These are phyloP conservation scores for Conticribra guillardii DNA, from an alignment of 108 stramenopile genomes.

Conservation along the genomic window DNA sequence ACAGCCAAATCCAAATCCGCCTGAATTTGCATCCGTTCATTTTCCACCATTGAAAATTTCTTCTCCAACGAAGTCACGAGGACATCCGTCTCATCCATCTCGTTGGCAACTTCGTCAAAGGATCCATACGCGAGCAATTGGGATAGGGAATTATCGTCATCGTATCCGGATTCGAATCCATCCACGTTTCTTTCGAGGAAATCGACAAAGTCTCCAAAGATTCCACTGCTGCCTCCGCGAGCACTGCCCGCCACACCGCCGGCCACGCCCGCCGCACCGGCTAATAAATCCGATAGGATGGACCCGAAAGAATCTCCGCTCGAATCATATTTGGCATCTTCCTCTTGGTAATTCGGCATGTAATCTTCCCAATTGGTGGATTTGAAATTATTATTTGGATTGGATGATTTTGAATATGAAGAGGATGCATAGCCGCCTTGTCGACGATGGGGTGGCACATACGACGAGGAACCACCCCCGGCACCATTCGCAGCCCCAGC, in stretches of 20 bases:
- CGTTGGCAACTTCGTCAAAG: conserved; percentile 70
- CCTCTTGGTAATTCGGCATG: conserved; percentile 74
- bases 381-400: not conserved
- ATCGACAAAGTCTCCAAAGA: conserved; percentile 78
- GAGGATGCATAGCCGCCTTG: conserved; percentile 36
- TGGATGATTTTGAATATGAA: conserved; percentile 32
- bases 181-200: conserved; percentile 81
- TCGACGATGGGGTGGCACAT: conserved; percentile 80
- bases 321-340: conserved; percentile 73
- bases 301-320: conserved; percentile 77
- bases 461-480: conserved; percentile 35
- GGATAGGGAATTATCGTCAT: conserved; percentile 66
- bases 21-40: conserved; percentile 56
- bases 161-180: conserved; percentile 50
- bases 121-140: conserved; percentile 60
- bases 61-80: conserved; percentile 70
- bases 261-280: conserved; percentile 61
- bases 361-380: conserved; percentile 76
- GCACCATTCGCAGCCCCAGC: conserved; percentile 21
- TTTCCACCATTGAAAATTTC: conserved; percentile 56
- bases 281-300: conserved; percentile 76
- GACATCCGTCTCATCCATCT: conserved; percentile 83
- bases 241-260: conserved; percentile 43
- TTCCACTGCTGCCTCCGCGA: too few species aligned
- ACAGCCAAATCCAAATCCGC: conserved; percentile 56